A percentile compares a stretch with the other conserved stretches of the same genome.
Evolutionary conservation across 805 yeast genomes (phyloP).

Genomic region (Yamadazyma takamatsuzukensis): DNA sequence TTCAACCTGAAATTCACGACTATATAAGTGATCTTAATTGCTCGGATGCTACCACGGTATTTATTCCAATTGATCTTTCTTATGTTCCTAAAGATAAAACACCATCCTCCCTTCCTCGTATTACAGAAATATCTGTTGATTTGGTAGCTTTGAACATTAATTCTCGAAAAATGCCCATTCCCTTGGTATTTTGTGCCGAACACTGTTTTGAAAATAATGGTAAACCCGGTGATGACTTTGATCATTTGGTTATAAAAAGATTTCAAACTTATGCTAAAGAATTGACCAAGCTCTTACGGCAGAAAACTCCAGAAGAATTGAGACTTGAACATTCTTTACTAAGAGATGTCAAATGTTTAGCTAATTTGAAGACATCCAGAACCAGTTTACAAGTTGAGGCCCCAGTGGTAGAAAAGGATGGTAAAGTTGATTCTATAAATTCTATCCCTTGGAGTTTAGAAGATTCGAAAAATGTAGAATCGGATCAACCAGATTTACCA

Average conservation of each 20-base stretch:
- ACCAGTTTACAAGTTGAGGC: slow-evolving; percentile 22
- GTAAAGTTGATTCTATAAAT: slow-evolving; percentile 1
- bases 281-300: slow-evolving; percentile 20
- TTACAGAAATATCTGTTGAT: slow-evolving; percentile 25
- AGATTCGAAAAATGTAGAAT: background rate
- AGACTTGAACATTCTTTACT: slow-evolving; percentile 24
- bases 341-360: slow-evolving; percentile 28
- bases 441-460: slow-evolving; percentile 6
- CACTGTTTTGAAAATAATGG: slow-evolving; percentile 30
- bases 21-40: slow-evolving; percentile 4
- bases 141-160: slow-evolving; percentile 27
- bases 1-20: slow-evolving; percentile 7
- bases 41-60: slow-evolving; percentile 1
- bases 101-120: slow-evolving; percentile 20
- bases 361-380: slow-evolving; percentile 26
- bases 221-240: slow-evolving; percentile 26
- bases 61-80: slow-evolving; percentile 6
- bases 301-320: slow-evolving; percentile 20
- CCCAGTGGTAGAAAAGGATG: slow-evolving; percentile 4
- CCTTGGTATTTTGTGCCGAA: slow-evolving; percentile 32
- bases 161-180: slow-evolving; percentile 30
- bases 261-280: slow-evolving; percentile 31
- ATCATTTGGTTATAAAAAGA: slow-evolving; percentile 25
- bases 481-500: too few species aligned
- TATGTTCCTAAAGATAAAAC: slow-evolving; percentile 23